A percentile compares a stretch with the other conserved stretches of the same genome.
Conservation (phyloP, 169 alveolate genomes). For the Plasmodium gaboni region DNA sequence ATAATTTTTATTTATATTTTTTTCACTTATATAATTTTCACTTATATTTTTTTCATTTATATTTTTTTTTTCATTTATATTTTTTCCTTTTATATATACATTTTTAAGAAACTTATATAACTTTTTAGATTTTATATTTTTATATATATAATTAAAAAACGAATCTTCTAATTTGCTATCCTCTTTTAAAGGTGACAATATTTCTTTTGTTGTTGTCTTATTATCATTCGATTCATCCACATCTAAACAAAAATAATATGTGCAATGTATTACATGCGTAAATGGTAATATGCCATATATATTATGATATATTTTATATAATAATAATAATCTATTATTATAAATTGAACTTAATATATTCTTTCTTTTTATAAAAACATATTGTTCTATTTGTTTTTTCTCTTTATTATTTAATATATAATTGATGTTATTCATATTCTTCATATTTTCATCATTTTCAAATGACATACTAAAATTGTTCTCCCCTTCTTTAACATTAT, state of each 20-base stretch:
- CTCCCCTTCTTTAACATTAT: too few relatives aligned
- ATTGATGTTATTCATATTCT: too few relatives aligned
- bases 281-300: neutral
- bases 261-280: constrained; percentile 9
- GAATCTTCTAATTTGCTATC: neutral
- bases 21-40: too few relatives aligned
- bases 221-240: neutral
- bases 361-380: neutral
- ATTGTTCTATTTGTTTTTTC: neutral
- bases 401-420: neutral
- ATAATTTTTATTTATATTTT: too few relatives aligned
- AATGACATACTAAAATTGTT: too few relatives aligned
- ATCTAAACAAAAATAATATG: constrained; percentile 19
- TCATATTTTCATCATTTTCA: too few relatives aligned
- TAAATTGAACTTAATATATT: constrained; percentile 3
- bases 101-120: constrained; percentile 14
- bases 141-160: constrained; percentile 26
- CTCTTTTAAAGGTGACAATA: neutral
- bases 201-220: too few relatives aligned
- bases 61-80: neutral
- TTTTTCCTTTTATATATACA: neutral
- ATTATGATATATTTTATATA: constrained; percentile 31
- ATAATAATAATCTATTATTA: neutral
- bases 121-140: neutral
- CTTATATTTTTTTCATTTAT: too few relatives aligned